A percentile compares a stretch with the other conserved stretches of the same genome.
Evolutionary conservation across 495 filamentous ascomycete genomes (phyloP).

Genomic region (Annulohypoxylon stygium): DNA sequence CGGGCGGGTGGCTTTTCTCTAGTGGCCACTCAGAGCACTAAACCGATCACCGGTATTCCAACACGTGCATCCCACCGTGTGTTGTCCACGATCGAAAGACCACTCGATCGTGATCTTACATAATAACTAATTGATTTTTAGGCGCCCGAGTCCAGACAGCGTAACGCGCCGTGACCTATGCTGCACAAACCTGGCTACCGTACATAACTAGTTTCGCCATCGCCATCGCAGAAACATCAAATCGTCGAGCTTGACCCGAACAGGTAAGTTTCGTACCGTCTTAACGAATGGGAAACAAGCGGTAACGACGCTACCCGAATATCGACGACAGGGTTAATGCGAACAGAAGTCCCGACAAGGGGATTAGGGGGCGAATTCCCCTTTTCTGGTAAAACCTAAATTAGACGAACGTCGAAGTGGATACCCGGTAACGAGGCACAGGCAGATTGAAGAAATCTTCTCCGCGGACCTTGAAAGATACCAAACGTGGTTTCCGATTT

Average conservation of each 20-base stretch:
- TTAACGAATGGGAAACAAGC: constrained; percentile 1
- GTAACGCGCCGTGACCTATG: constrained; percentile 10
- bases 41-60: constrained; percentile 18
- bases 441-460: constrained; percentile 39
- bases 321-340: neutral
- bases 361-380: constrained; percentile 18
- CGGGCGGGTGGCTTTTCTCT: constrained; percentile 37
- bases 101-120: constrained; percentile 9
- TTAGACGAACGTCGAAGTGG: constrained; percentile 24
- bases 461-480: constrained; percentile 25
- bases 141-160: constrained; percentile 19
- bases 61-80: constrained; percentile 20
- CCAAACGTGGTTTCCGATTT: constrained; percentile 16
- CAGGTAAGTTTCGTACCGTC: neutral
- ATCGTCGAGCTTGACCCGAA: neutral
- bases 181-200: constrained; percentile 5
- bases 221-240: constrained; percentile 1
- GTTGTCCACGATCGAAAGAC: neutral
- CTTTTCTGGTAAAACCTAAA: constrained; percentile 26
- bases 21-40: neutral
- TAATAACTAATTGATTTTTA: constrained; percentile 4
- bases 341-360: constrained; percentile 7
- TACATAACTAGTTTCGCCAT: neutral
- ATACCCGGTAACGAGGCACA: neutral
- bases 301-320: neutral